Evolutionary conservation across 768 basidiomycete species (phyloP), one percentile per base, ranked within the genome.

Genomic region (Melanogaster broomeanus): DNA sequence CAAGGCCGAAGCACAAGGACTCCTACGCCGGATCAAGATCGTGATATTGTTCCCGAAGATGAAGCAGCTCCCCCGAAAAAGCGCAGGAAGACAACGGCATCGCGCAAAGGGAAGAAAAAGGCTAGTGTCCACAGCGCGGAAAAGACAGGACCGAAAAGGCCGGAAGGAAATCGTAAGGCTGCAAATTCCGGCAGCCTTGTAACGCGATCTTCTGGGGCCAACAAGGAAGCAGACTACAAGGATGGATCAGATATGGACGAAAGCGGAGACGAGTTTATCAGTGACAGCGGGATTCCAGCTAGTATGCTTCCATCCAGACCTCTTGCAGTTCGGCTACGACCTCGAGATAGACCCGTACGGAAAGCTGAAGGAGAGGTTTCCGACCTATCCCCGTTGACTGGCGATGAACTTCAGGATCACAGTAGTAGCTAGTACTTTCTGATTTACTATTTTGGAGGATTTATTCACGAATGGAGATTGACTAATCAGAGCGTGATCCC

Each of bases 281-380:
- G 51, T 39, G 58, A 45, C 18, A 43, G 41, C 19, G 28, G 24
- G 37, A 8, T 42, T n/a, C 16, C 22, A 30, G 31, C 30, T 45
- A 21, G 44, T 19, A 30, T 15, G 16, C 43, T 45, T 33, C 56
- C 55, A 27, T 67, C 61, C 9, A 51, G 48, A 28, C 67, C 67
- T 13, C 61, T 67, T 22, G 62, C 58, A 5, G 65, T 71, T 0
- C 65, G 66, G 27, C 53, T 79, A 31, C 74, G 80, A 18, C 76
- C 76, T 18, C 69, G 77, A 33, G 73, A 73, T 33, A 76, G 71
- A 54, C 71, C 69, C n/a, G 45, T 52, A 49, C 53, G 54, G 43
- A 58, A 47, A 51, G 55, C 52, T 55, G 50, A 61, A 18, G 38
- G 25, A 31, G 8, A 16, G 34, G 7, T 34, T 56, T 41, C 47